A percentile compares a stretch with the other conserved stretches of the same genome.
Evolutionary conservation across 1,284 basidiomycete genomes (phyloP).

Genomic region (Lignosus rhinocerotis): DNA sequence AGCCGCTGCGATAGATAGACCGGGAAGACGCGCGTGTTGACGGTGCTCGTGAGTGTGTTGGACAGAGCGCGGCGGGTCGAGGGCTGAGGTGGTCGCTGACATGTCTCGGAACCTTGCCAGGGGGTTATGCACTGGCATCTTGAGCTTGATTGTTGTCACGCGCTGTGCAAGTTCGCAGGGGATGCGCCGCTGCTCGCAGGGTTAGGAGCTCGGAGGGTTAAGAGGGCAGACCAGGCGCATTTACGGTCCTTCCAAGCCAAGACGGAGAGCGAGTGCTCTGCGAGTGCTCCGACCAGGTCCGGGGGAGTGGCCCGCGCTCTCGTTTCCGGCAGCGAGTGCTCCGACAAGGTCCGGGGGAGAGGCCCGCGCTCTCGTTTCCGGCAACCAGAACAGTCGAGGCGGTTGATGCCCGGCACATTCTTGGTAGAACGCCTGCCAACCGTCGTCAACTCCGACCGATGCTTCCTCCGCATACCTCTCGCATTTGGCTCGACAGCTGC

Average conservation of each 20-base stretch:
- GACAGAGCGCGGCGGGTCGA: background rate
- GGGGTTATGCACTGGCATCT: background rate
- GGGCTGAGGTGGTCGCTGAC: slow-evolving; percentile 3
- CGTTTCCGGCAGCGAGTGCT: slow-evolving; percentile 11
- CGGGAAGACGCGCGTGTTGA: too few relatives aligned
- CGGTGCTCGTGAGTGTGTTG: background rate
- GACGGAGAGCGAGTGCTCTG: too few relatives aligned
- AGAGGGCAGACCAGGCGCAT: too few relatives aligned
- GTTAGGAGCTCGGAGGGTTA: too few relatives aligned
- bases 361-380: background rate
- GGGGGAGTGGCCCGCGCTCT: too few relatives aligned
- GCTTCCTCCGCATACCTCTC: background rate
- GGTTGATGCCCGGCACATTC: slow-evolving; percentile 18
- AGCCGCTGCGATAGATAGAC: background rate
- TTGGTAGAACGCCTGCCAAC: slow-evolving; percentile 1
- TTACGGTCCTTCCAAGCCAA: too few relatives aligned
- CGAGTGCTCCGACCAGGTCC: background rate
- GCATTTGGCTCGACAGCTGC: slow-evolving; percentile 9
- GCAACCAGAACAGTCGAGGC: slow-evolving; percentile 5
- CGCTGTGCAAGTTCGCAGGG: background rate
- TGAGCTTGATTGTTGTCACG: too few relatives aligned
- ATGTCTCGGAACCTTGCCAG: background rate
- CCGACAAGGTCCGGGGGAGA: background rate
- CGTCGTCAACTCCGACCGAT: background rate
- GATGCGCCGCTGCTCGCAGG: slow-evolving; percentile 19